Conservation (phyloP, 75 land plant genomes). For the Isoetes taiwanensis region DNA sequence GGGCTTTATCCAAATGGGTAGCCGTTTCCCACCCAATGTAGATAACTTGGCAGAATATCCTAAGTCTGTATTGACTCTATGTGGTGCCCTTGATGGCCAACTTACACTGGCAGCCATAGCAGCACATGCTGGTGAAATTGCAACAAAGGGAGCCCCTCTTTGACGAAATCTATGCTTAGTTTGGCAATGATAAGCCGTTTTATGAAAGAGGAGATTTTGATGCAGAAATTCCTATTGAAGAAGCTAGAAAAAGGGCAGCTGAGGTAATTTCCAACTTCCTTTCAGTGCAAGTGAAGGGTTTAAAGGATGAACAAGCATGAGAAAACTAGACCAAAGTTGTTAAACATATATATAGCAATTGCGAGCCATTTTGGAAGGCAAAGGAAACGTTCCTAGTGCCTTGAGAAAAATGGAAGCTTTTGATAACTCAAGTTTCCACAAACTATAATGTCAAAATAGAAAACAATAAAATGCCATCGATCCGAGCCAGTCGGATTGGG, state of each 20-base stretch:
- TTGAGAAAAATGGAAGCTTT: no score
- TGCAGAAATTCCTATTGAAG: slow-evolving; percentile 14
- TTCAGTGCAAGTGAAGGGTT: slow-evolving; percentile 15
- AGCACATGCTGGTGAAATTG: slow-evolving; percentile 23
- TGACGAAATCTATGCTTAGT: slow-evolving; percentile 37
- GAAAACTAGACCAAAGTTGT: no score
- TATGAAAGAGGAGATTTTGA: slow-evolving; percentile 27
- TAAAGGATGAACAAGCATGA: no score
- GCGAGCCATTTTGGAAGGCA: no score
- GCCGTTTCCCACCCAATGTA: slow-evolving; percentile 7
- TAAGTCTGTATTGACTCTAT: slow-evolving; percentile 33
- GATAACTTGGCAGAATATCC: slow-evolving; percentile 31
- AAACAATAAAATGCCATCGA: no score
- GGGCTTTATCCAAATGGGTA: slow-evolving; percentile 30
- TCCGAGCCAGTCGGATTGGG: no score
- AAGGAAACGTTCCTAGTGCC: no score
- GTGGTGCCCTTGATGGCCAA: slow-evolving; percentile 32
- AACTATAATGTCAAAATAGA: no score
- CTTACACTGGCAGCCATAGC: slow-evolving; percentile 14
- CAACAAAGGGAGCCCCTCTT: slow-evolving; percentile 13
- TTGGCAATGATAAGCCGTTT: slow-evolving; percentile 23
- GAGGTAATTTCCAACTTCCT: slow-evolving; percentile 16
- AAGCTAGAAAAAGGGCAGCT: slow-evolving; percentile 8
- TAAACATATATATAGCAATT: no score
- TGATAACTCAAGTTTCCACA: no score